A percentile compares a stretch with the other conserved stretches of the same genome.
phyloP scores from a whole-genome alignment of 2,329 filamentous ascomycete genomes.

The Hypoxylon sp. region DNA sequence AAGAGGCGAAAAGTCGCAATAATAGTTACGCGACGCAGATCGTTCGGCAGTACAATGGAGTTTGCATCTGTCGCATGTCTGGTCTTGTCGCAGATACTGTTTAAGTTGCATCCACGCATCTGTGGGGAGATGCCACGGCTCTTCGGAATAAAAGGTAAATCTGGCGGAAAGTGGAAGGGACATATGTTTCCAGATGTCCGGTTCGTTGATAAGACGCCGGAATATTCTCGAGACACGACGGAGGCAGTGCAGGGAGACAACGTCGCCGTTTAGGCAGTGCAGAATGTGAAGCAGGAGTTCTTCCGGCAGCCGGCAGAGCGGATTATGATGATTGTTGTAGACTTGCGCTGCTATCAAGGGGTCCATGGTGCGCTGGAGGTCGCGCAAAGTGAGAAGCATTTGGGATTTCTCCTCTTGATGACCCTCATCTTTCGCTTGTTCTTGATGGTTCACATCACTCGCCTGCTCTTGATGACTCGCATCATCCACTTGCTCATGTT shows the following conservation, averaged over 20 bases:
- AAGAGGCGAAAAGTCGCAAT: neutral
- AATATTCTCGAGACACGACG: constrained; percentile 39
- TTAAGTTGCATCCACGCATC: constrained; percentile 21
- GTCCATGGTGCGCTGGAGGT: constrained; percentile 35
- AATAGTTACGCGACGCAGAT: too few species aligned
- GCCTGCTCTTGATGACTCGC: neutral
- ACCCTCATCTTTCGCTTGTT: too few species aligned
- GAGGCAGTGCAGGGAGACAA: constrained; percentile 39
- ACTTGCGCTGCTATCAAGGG: constrained; percentile 41
- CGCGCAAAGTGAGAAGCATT: constrained; percentile 19
- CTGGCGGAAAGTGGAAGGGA: neutral
- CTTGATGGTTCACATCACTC: neutral
- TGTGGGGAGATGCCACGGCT: neutral
- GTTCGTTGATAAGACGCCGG: constrained; percentile 35
- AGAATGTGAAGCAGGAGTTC: constrained; percentile 42
- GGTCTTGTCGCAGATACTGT: constrained; percentile 38
- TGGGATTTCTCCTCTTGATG: neutral
- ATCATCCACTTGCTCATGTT: too few species aligned
- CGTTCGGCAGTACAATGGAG: neutral
- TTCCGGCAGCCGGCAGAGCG: constrained; percentile 40
- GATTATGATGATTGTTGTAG: constrained; percentile 40
- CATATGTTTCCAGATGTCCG: neutral
- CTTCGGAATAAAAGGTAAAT: neutral
- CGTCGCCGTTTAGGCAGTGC: constrained; percentile 28
- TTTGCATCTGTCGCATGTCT: constrained; percentile 38